phyloP scores from a whole-genome alignment of 495 filamentous ascomycete genomes.

The Glonium stellatum region DNA sequence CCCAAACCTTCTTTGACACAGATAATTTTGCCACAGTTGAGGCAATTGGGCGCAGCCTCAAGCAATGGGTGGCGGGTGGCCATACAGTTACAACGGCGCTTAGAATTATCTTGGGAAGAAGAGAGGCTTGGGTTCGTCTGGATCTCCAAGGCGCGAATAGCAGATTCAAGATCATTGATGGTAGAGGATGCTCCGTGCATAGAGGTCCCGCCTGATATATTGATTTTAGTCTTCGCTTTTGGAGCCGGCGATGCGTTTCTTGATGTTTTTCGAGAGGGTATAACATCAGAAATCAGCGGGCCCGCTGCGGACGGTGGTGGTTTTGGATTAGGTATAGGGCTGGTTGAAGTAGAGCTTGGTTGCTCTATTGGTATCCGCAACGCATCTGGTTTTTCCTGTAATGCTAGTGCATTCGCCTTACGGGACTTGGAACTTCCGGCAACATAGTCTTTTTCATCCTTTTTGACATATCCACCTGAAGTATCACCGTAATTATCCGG shows the following conservation, averaged over 20 bases:
- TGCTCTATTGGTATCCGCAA: constrained; percentile 33
- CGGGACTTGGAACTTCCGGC: constrained; percentile 32
- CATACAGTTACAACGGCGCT: constrained; percentile 72
- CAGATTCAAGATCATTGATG: constrained; percentile 78
- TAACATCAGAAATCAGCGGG: constrained; percentile 65
- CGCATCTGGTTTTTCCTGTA: constrained; percentile 38
- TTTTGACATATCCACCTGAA: constrained; percentile 55
- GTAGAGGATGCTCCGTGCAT: constrained; percentile 72
- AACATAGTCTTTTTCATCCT: constrained; percentile 58
- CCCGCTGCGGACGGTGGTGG: constrained; percentile 64
- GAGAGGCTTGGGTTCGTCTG: constrained; percentile 73
- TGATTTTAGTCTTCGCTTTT: constrained; percentile 50
- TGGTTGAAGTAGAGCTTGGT: constrained; percentile 27
- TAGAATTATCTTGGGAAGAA: constrained; percentile 39
- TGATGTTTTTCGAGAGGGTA: constrained; percentile 41
- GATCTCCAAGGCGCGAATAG: constrained; percentile 83
- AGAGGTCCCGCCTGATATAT: constrained; percentile 61
- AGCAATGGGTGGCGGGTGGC: constrained; percentile 79
- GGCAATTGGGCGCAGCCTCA: constrained; percentile 81
- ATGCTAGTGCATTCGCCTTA: constrained; percentile 34
- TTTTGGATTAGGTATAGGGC: constrained; percentile 43
- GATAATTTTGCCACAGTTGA: constrained; percentile 92
- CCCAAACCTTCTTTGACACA: constrained; percentile 91
- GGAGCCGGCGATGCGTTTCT: constrained; percentile 44
- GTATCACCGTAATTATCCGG: constrained; percentile 54